A percentile compares a stretch with the other conserved stretches of the same genome.
phyloP scores from a whole-genome alignment of 1,284 basidiomycete species.

The Cronartium ribicola region DNA sequence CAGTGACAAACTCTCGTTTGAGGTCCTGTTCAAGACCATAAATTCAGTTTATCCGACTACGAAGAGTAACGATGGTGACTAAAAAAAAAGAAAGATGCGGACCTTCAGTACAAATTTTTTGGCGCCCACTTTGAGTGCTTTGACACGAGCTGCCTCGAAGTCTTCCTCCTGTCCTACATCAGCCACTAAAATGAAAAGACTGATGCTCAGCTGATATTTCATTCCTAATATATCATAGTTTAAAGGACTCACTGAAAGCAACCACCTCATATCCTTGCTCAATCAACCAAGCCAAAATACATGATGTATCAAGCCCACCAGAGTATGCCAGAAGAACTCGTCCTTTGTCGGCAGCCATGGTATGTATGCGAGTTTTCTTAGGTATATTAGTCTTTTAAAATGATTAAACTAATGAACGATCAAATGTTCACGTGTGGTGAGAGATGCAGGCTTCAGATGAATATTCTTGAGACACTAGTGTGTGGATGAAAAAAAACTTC shows the following conservation, averaged over 20 bases:
- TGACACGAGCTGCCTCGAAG: conserved; percentile 85
- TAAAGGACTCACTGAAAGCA: conserved; percentile 64
- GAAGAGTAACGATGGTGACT: neutral
- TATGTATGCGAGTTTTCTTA: too few relatives aligned
- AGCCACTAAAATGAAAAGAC: conserved; percentile 59
- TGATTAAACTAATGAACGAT: too few relatives aligned
- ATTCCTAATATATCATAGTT: conserved; percentile 40
- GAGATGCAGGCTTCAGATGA: too few relatives aligned
- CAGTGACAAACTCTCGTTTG: conserved; percentile 89
- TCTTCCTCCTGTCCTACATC: conserved; percentile 99
- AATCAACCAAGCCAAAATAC: conserved; percentile 94
- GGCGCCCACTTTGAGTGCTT: conserved; percentile 87
- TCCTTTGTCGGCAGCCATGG: conserved; percentile 58
- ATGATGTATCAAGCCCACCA: conserved; percentile 94
- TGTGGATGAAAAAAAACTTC: too few relatives aligned
- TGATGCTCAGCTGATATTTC: neutral
- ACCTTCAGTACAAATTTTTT: conserved; percentile 58
- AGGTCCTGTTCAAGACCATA: conserved; percentile 64
- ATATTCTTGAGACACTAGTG: too few relatives aligned
- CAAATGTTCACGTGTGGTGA: too few relatives aligned
- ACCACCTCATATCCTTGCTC: conserved; percentile 96
- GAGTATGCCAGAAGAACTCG: conserved; percentile 94
- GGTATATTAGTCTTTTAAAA: too few relatives aligned
- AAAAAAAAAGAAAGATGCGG: neutral
- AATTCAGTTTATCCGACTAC: neutral